Base-by-base conservation (phyloP, 106 monocot genomes). In the Phalaenopsis aphrodite region DNA sequence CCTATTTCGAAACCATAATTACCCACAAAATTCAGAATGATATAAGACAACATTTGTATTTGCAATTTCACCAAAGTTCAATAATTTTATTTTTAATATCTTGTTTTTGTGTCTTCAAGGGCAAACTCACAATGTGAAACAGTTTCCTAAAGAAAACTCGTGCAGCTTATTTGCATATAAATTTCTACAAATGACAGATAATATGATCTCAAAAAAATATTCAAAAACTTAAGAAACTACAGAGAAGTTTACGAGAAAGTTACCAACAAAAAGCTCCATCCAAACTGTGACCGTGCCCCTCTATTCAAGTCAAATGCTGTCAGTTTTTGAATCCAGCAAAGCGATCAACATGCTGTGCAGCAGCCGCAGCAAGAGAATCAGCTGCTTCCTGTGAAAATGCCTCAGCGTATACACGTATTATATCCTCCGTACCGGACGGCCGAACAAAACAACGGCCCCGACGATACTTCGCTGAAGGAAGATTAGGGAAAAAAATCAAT, bases 401-500 rank as follows among this genome's bases (percentile, higher is more conserved):
- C 82, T 96, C 95, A 4, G 93, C 95, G 81, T 93, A 96, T 8
- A 96, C 93, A 41, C 93, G 95, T 38, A 96, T 85, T 45, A 96
- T 81, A 81, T 93, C 95, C 78, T 96, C 95, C 5, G 95, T 96
- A 5, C 95, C 95, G 65, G 95, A 96, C 56, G 95, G 95, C 55
- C 93, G 84, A 57, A 96, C 85, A 76, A 96, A 96, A 81, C 91
- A 89, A 66, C 95, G 84, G 12, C 93, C 95, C 56, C 41, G 67
- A 18, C 76, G 39, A 37, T 93, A 85, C 37, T 93, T 91, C 38
- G 88, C 95, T 95, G 95, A 74, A 84, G 18, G 7, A 73, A 55
- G 21, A 52, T 78, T 47, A 36, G 19, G 42, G 21, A 61, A 3
- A 61, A 61, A n/a, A 61, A 61, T 12, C 52, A 52, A 52, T 52